These are phyloP conservation scores for Microstegium vimineum DNA, from an alignment of 176 grass and related monocot species.

Conservation along the genomic window DNA sequence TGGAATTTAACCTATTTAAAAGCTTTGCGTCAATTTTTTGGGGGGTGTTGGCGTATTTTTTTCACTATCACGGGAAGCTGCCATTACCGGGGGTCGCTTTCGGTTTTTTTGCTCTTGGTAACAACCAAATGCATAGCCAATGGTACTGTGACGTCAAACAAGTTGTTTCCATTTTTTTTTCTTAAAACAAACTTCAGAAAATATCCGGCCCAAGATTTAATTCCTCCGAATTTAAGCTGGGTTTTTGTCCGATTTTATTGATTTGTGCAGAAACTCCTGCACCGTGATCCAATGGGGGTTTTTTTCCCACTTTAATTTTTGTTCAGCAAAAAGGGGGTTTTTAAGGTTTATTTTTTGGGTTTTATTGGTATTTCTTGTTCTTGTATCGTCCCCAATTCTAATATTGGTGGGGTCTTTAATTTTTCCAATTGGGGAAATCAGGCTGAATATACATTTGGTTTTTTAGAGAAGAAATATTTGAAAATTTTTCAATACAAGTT, in stretches of 20 bases:
- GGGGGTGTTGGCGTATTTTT: slow-evolving; percentile 79
- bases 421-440: not conserved
- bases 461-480: slow-evolving; percentile 70
- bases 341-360: slow-evolving; percentile 12
- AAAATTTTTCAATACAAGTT: slow-evolving; percentile 73
- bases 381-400: not conserved
- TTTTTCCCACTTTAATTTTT: slow-evolving; percentile 1
- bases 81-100: slow-evolving; percentile 38
- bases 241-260: slow-evolving; percentile 52
- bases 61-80: slow-evolving; percentile 63
- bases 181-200: slow-evolving; percentile 47
- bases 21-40: slow-evolving; percentile 60
- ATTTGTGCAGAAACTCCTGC: slow-evolving; percentile 60
- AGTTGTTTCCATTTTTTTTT: slow-evolving; percentile 14
- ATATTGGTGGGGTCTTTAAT: not conserved
- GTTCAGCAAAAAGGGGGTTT: not conserved
- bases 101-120: slow-evolving; percentile 26
- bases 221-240: slow-evolving; percentile 52
- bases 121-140: not conserved
- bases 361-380: not conserved
- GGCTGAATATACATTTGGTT: slow-evolving; percentile 28
- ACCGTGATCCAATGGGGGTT: slow-evolving; percentile 47
- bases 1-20: not conserved
- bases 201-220: slow-evolving; percentile 53
- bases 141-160: not conserved